Conservation (phyloP, 768 basidiomycete species). For the Kwoniella heveanensis region DNA sequence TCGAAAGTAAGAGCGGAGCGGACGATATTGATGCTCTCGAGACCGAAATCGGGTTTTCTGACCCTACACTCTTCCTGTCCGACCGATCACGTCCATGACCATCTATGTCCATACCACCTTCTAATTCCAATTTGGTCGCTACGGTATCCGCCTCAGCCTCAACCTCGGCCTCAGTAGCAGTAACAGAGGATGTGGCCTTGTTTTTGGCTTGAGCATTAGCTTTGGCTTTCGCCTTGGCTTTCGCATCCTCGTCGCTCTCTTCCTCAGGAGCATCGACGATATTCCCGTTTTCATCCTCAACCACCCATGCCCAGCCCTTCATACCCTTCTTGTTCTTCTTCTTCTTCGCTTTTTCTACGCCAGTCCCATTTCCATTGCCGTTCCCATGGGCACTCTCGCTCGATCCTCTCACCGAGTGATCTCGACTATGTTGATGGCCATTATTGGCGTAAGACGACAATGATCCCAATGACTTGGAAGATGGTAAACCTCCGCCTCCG, state of each 20-base stretch:
- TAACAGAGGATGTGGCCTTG: too few relatives aligned
- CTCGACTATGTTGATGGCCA: background rate
- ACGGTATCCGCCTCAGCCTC: too few relatives aligned
- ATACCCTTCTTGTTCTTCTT: slow-evolving; percentile 34
- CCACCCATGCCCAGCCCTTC: slow-evolving; percentile 36
- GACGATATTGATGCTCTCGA: background rate
- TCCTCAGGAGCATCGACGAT: slow-evolving; percentile 23
- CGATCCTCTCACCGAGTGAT: slow-evolving; percentile 14
- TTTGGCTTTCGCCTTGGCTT: background rate
- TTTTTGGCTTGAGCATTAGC: background rate
- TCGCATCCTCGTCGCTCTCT: background rate
- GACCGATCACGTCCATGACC: background rate
- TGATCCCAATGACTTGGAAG: slow-evolving; percentile 15
- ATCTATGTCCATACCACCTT: too few relatives aligned
- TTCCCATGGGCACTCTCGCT: slow-evolving; percentile 16
- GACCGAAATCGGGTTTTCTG: background rate
- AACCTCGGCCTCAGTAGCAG: too few relatives aligned
- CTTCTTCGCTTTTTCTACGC: slow-evolving; percentile 8
- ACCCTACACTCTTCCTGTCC: background rate
- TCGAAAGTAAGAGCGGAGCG: background rate
- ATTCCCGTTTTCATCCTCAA: slow-evolving; percentile 35
- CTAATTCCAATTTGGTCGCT: too few relatives aligned
- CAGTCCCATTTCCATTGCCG: background rate
- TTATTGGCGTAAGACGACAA: background rate
- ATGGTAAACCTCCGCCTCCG: background rate